Evolutionary conservation across 257 asterid genomes (phyloP), one percentile per base, ranked within the genome.

Genomic region (Echites panduratus): DNA sequence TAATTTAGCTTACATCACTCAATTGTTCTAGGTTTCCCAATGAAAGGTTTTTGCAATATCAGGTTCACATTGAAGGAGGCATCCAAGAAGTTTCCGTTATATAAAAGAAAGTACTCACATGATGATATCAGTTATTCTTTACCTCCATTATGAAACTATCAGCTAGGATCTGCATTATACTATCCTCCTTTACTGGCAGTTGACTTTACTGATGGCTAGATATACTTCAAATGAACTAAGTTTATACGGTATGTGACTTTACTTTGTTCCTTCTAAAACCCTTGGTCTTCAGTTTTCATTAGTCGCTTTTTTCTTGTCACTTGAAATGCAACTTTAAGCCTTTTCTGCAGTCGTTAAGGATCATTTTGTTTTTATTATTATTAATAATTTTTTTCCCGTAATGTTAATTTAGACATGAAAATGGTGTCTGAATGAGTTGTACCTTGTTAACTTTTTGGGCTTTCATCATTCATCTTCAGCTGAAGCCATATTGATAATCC

Each of bases 401-500:
- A 32, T 32, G 38, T 47, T 10, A 9, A 10, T n/a, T 0, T 35
- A 5, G 47, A 13, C 26, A 45, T 16, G 44, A 49, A 53, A 40
- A 63, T 24, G 64, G 67, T 22, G 11, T 24, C 54, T 63, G 35
- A 35, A 49, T 63, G 19, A 12, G 5, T 14, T 29, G 27, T 61
- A 50, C 44, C 54, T 24, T 41, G 72, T 71, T 40, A 47, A 49
- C 40, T 26, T 70, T 43, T 64, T 40, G 71, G 80, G 73, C 43
- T 59, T 64, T 63, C 41, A 16, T 56, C 45, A 47, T 76, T 76
- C 80, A 64, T 70, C 68, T 62, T 64, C 80, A 71, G 59, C 72
- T 76, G 73, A 76, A 76, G 29, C 64, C 57, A 71, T 52, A 26
- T 76, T 59, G 76, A 76, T 29, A 76, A 70, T 76, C 72, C 76